These are phyloP conservation scores for Citrus hindsii DNA, from an alignment of 345 rosid genomes.

Conservation along the genomic window DNA sequence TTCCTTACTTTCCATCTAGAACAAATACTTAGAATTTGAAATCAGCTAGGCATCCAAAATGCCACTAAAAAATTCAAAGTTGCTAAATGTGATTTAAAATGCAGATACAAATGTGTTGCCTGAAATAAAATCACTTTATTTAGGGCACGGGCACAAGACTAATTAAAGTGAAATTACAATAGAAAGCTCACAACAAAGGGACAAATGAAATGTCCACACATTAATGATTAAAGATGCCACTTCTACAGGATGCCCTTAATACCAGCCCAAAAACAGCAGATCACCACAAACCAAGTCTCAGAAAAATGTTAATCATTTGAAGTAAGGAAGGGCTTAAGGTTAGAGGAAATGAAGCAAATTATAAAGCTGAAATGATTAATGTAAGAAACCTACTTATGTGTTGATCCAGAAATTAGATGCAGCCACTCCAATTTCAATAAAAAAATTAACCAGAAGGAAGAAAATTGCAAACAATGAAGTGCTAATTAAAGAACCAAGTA, in stretches of 20 bases:
- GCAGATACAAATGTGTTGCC: neutral
- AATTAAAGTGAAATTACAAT: neutral
- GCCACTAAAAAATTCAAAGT: neutral
- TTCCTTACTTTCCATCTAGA: constrained; percentile 10
- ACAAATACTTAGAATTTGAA: constrained; percentile 1
- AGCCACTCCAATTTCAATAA: neutral
- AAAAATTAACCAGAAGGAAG: neutral
- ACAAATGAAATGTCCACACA: neutral
- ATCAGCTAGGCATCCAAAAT: neutral
- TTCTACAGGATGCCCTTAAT: neutral
- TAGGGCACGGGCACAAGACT: neutral
- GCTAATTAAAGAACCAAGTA: neutral
- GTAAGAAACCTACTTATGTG: neutral
- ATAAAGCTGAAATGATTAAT: neutral
- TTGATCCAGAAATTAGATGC: neutral
- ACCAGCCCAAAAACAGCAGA: neutral
- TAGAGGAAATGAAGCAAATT: neutral
- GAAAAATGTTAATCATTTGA: neutral
- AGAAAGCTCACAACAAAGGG: neutral
- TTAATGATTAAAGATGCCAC: neutral
- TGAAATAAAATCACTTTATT: constrained; percentile 2
- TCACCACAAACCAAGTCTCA: neutral
- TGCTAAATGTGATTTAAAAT: neutral
- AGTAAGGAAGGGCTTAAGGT: neutral
- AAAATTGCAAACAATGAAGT: neutral